Evolutionary conservation across 73 alveolate species (phyloP), one percentile per base, ranked within the genome.

Genomic region (Paramecium sexaurelia): DNA sequence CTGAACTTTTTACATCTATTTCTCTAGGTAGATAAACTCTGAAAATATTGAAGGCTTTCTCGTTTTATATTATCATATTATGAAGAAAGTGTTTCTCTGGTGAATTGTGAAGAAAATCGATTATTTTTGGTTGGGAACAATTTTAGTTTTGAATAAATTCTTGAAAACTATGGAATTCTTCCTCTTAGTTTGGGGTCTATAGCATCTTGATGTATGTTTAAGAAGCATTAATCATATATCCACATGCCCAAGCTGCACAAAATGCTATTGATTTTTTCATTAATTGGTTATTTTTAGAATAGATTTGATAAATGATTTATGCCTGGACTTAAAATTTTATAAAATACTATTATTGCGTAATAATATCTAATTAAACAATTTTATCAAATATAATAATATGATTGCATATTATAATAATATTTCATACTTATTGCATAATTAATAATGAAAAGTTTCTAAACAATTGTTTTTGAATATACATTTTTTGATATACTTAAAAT

Each of bases 61-160:
- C 86, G 24, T 78, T 20, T 20, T 45, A 8, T 41, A 43, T 75
- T 10, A 78, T 78, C 75, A 78, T 24, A 6, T 78, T 78, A 26
- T 78, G 90, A 29, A 78, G 55, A 41, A 78, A 78, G 29, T 78
- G 90, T 26, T 27, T 39, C 11, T 78, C 73, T 45, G 68, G 90
- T 17, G 43, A 26, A 40, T 20, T 11, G 7, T 78, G 90, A 22
- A 78, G 55, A 19, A 40, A 37, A 17, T 78, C 90, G 13, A 78
- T 78, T 26, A 78, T 45, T 24, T 43, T 78, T 78, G 90, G 90
- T 78, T 78, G 13, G 20, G 75, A 22, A 27, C 19, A 43, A 41
- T 20, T 17, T 73, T 73, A 13, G 7, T 73, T 13, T 35, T 73
- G 39, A 35, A 73, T 73, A 41, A 78, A 78, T 24, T 78, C 90